phyloP scores from a whole-genome alignment of 352 stramenopile genomes.

The Phytophthora colocasiae region DNA sequence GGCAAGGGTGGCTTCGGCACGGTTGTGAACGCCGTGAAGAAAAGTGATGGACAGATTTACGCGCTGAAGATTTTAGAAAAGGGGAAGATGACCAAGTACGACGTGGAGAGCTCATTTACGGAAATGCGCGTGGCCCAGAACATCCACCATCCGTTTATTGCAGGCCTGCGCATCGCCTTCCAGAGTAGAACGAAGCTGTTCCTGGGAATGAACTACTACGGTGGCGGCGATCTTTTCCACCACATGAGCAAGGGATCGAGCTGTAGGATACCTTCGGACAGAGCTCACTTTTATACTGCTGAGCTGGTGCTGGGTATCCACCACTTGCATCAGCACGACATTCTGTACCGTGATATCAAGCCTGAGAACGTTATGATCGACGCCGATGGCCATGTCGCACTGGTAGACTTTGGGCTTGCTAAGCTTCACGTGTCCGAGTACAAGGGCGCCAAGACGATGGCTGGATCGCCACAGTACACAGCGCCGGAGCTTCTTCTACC shows the following conservation, averaged over 20 bases:
- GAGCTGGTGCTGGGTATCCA: slow-evolving; percentile 94
- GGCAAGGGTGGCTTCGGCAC: slow-evolving; percentile 89
- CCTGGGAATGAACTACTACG: slow-evolving; percentile 90
- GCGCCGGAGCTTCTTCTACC: slow-evolving; percentile 84
- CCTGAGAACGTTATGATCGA: slow-evolving; percentile 97
- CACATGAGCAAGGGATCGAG: slow-evolving; percentile 92
- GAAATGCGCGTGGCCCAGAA: slow-evolving; percentile 91
- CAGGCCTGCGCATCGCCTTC: slow-evolving; percentile 86
- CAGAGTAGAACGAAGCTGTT: slow-evolving; percentile 89
- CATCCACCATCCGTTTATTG: slow-evolving; percentile 91
- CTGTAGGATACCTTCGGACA: slow-evolving; percentile 81
- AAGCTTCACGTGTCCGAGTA: slow-evolving; percentile 94
- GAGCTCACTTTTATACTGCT: slow-evolving; percentile 93
- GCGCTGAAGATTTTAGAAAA: slow-evolving; percentile 93
- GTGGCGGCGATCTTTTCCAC: slow-evolving; percentile 86
- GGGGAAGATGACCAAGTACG: slow-evolving; percentile 91
- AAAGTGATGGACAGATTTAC: slow-evolving; percentile 91
- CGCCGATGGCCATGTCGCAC: slow-evolving; percentile 93
- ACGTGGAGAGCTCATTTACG: slow-evolving; percentile 90
- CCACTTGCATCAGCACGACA: slow-evolving; percentile 94
- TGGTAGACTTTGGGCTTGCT: slow-evolving; percentile 95
- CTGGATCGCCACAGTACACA: slow-evolving; percentile 88
- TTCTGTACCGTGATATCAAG: slow-evolving; percentile 98
- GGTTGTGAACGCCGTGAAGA: slow-evolving; percentile 92
- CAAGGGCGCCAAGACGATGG: slow-evolving; percentile 90